Evolutionary conservation across 495 filamentous ascomycete species (phyloP), one percentile per base, ranked within the genome.

Genomic region (Xylaria nigripes): DNA sequence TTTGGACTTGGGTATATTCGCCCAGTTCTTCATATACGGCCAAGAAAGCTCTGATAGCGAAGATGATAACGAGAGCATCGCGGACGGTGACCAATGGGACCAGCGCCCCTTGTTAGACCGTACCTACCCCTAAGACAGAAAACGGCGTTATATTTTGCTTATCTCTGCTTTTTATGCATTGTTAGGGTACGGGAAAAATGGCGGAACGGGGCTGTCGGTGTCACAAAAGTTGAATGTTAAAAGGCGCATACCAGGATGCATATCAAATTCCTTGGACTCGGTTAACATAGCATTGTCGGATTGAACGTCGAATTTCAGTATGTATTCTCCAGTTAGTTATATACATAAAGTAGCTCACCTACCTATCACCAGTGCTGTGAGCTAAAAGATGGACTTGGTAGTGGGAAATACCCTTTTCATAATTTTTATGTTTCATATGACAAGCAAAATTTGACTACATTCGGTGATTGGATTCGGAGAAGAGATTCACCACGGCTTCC

Each of bases 21-120:
- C 76, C 6, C 93, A 98, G 64, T 98, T 95, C 62, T 96, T 94
- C 70, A 62, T 90, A 62, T 98, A 96, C 61, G 76, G 71, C 27
- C 63, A 63, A 45, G 54, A 59, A 19, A 58, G 54, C 13, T 58
- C 50, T 8, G 59, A 66, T n/a, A 68, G 66, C 38, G 62, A 63
- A 22, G 51, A 58, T 23, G 66, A 58, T 6, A 53, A 55, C 0
- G 61, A 61, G 7, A 34, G 24, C 19, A 57, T 42, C 48, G 45
- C 50, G 8, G 58, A 68, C 5, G 66, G 61, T 8, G 58, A 61
- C 13, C 38, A 44, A 9, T 65, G 68, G 54, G 73, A 71, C 43
- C 62, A 67, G 29, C 58, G 67, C 30, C 74, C 72, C 38, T 51
- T 75, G 1, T 52, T 76, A 51, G 59, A 72, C 38, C 68, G 72